Percentiles rank a stretch among this genome's conserved stretches.
These are phyloP conservation scores for Collariella sp. DNA, from an alignment of 495 filamentous ascomycete species.

Conservation along the genomic window DNA sequence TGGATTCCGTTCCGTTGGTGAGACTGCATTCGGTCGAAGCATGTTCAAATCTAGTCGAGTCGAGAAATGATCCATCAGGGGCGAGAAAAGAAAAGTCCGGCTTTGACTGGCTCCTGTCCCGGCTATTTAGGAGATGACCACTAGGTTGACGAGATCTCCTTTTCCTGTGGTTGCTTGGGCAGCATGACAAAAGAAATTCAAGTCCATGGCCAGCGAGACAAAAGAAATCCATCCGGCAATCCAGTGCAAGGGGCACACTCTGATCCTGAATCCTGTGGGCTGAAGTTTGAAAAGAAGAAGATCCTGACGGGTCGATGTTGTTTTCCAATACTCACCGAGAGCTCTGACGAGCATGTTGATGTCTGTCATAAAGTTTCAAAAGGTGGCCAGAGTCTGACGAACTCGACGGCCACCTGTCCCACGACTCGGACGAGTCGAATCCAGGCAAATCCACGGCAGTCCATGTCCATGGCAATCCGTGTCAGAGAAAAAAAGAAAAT, in stretches of 20 bases:
- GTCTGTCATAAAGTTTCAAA: background rate
- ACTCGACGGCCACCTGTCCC: background rate
- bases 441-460: background rate
- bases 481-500: slow-evolving; percentile 4
- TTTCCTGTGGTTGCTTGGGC: slow-evolving; percentile 5
- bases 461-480: slow-evolving; percentile 1
- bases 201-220: background rate
- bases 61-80: background rate
- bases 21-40: too few relatives aligned
- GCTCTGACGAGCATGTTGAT: background rate
- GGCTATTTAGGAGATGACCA: background rate
- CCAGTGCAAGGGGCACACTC: background rate
- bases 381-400: background rate
- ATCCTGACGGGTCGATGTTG: background rate
- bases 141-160: background rate
- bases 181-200: slow-evolving; percentile 15
- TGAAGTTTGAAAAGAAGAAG: background rate
- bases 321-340: background rate
- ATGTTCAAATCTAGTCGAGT: background rate
- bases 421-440: slow-evolving; percentile 14
- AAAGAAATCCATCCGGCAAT: background rate
- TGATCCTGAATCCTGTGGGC: background rate
- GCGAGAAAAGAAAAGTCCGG: background rate
- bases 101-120: background rate
- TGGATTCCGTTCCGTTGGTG: too few relatives aligned